These are phyloP conservation scores for Starmera dryadoides DNA, from an alignment of 805 yeast genomes.

Conservation along the genomic window DNA sequence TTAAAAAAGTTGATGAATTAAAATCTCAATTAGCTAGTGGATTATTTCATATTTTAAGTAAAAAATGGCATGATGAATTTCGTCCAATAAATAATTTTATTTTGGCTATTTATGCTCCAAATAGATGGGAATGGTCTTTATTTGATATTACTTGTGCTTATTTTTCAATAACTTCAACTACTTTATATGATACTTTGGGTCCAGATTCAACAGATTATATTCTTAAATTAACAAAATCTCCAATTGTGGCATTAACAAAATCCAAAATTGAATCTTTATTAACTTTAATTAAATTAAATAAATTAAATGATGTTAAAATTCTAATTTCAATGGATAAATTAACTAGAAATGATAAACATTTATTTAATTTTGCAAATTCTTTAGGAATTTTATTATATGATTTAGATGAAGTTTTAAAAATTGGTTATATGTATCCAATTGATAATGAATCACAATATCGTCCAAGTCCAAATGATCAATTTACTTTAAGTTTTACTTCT, in stretches of 20 bases:
- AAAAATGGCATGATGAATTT: slow-evolving; percentile 10
- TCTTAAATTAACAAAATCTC: slow-evolving; percentile 46
- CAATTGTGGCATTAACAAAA: slow-evolving; percentile 28
- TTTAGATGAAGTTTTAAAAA: slow-evolving; percentile 20
- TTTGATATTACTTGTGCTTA: slow-evolving; percentile 56
- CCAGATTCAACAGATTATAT: slow-evolving; percentile 53
- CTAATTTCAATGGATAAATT: slow-evolving; percentile 41
- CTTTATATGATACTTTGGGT: slow-evolving; percentile 45
- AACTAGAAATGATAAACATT: slow-evolving; percentile 22
- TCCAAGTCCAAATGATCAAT: slow-evolving; percentile 33
- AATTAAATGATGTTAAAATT: background rate
- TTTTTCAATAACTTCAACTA: slow-evolving; percentile 38
- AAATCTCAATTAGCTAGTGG: slow-evolving; percentile 46
- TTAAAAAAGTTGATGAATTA: slow-evolving; percentile 28
- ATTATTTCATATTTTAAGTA: slow-evolving; percentile 21
- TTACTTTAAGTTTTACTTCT: slow-evolving; percentile 51
- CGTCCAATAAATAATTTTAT: slow-evolving; percentile 30
- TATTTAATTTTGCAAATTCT: slow-evolving; percentile 14
- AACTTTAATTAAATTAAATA: background rate
- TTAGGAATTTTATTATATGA: slow-evolving; percentile 8
- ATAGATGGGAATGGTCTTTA: slow-evolving; percentile 55
- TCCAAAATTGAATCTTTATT: slow-evolving; percentile 18
- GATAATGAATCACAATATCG: slow-evolving; percentile 19
- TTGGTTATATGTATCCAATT: slow-evolving; percentile 25
- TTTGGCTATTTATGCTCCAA: slow-evolving; percentile 43